Base-by-base conservation (phyloP, 208 protist species). In the Herpetomonas tarakana region DNA sequence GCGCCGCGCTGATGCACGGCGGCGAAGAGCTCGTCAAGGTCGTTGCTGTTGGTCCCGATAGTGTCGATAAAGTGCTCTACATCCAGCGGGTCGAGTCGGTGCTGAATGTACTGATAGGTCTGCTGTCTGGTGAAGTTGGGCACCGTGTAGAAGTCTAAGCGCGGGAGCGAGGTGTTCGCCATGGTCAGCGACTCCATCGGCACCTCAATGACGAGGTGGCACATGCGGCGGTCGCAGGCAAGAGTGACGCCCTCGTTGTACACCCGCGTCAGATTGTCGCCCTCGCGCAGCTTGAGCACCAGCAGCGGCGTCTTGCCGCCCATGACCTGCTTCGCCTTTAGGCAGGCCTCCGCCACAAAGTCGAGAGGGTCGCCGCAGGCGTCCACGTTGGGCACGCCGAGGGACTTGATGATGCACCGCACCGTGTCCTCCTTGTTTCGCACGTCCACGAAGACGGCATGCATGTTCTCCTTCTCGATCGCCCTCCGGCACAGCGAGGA, bases 1-100 rank as follows among this genome's bases (percentile, higher is more conserved):
- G 71, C 62, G n/a, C 52, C 57, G 6, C 72, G 77, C 52, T 94
- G 87, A 14, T 85, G 79, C 3, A 86, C 80, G 16, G 79, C 72
- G 14, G 83, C 78, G n/a, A 91, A 77, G 26, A 94, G 74, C 60
- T 94, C 87, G 58, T 94, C 87, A 16, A 94, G 49, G 38, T 91
- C 87, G 63, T 88, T 91, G 68, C 86, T 89, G 78, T 90, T 93
- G 46, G 86, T 90, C 16, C 83, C 87, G 25, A 86, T 78, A 0
- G 81, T 72, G 19, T 88, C 76, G 12, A 91, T 50, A 27, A 93
- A 93, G 35, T 71, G 44, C 52, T 73, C 65, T 59, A 91, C 53
- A 22, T 86, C 81, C 1, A 93, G 68, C 0, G 87, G 76, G 59
- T 93, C 83, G 4, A 93, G 81, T 25, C 68, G 62, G 57, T 91